phyloP scores from a whole-genome alignment of 2,329 filamentous ascomycete genomes.

The Pseudogymnoascus sp. region DNA sequence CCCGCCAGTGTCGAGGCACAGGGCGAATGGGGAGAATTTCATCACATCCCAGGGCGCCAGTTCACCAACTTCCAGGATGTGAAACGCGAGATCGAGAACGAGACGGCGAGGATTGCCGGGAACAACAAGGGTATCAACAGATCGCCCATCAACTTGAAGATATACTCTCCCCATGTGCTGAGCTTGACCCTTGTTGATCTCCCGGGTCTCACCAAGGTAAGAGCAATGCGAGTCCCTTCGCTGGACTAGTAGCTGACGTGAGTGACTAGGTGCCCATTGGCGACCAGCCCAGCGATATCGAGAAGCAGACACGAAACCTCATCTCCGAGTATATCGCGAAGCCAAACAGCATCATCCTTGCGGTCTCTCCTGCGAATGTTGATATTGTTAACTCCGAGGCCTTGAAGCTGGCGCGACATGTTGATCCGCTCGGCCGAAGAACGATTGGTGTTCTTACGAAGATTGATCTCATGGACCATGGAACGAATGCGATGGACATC shows the following conservation, averaged over 20 bases:
- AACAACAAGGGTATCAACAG: constrained; percentile 98
- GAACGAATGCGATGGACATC: constrained; percentile 95
- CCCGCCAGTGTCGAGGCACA: constrained; percentile 62
- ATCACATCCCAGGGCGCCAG: constrained; percentile 81
- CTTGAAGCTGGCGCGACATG: constrained; percentile 90
- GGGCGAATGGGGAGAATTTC: constrained; percentile 86
- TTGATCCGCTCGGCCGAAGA: constrained; percentile 85
- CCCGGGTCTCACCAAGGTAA: constrained; percentile 87
- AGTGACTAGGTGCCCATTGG: constrained; percentile 74
- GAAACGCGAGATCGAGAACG: constrained; percentile 92
- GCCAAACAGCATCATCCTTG: constrained; percentile 95
- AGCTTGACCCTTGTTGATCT: constrained; percentile 95
- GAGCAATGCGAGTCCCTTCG: constrained; percentile 15
- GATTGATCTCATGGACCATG: constrained; percentile 96
- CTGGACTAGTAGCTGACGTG: background rate
- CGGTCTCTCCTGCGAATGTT: constrained; percentile 94
- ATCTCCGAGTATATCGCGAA: constrained; percentile 99
- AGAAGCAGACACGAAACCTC: constrained; percentile 94
- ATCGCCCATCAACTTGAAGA: constrained; percentile 95
- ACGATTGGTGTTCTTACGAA: constrained; percentile 98
- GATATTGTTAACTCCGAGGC: constrained; percentile 98
- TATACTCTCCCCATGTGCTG: constrained; percentile 93
- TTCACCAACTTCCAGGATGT: constrained; percentile 91
- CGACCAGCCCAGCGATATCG: constrained; percentile 94
- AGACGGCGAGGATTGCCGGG: constrained; percentile 88